Evolutionary conservation across 208 protist species (phyloP), one percentile per base, ranked within the genome.

Genomic region (Sergeia podlipaevii): DNA sequence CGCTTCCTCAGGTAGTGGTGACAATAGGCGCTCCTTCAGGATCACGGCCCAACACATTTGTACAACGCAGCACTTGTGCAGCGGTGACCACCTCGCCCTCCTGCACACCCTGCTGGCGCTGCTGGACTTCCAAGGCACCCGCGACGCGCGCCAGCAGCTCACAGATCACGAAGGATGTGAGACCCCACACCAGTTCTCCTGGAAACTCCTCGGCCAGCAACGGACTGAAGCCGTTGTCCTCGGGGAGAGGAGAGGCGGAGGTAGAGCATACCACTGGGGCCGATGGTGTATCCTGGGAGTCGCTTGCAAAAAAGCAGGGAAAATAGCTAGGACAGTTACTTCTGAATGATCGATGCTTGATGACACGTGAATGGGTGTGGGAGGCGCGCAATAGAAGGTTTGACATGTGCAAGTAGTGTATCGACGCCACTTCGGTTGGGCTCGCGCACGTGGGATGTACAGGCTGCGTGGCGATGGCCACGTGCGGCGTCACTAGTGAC

Each of bases 401-500:
- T 13, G 80, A 86, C 11, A 95, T 50, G 50, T 92, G 81, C n/a
- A 92, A 33, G 65, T 91, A 95, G 65, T 89, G 79, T 20, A 95
- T 66, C 7, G 82, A 89, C 21, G 60, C 71, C 23, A 95, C 85
- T 66, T 92, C 89, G 46, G 71, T 65, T 0, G 70, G 71, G 68
- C 82, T 91, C 3, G 75, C 67, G 42, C 70, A 70, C 30, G 52
- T 32, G 13, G 89, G 80, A 29, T 37, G 27, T 4, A 80, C 66
- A 5, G 70, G 38, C 4, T 53, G 30, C 0, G 27, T 10, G 1
- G 81, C 54, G 17, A 92, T 39, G 13, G 82, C 85, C 21, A 92
- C 80, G n/a, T 84, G 53, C 2, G 89, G 77, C 26, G 67, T 64
- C 11, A 90, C 71, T 13, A 49, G 34, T 6, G 60, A 54, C 26